Conservation (phyloP, 2,329 filamentous ascomycete species). For the Mycosphaerella sp. region DNA sequence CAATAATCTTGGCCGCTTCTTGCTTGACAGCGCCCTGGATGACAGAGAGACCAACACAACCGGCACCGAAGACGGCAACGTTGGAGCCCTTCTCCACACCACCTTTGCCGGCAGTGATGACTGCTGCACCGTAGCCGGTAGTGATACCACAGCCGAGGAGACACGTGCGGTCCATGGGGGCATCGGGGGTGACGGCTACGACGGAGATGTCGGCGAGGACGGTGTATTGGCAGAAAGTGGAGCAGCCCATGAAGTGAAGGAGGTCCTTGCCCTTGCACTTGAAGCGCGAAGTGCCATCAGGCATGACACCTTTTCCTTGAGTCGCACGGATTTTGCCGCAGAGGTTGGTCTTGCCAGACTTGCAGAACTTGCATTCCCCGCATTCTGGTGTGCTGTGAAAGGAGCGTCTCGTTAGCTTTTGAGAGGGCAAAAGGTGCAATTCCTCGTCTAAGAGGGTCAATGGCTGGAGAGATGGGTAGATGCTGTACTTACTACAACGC, state of each 20-base stretch:
- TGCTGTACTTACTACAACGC: constrained; percentile 67
- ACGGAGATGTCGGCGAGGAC: constrained; percentile 98
- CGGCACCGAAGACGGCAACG: constrained; percentile 88
- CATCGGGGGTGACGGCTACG: constrained; percentile 82
- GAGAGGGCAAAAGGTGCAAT: too few relatives aligned
- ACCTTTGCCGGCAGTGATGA: constrained; percentile 69
- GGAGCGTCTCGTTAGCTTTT: constrained; percentile 5
- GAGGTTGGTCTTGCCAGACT: constrained; percentile 97
- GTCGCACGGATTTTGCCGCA: constrained; percentile 98
- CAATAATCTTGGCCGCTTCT: constrained; percentile 71
- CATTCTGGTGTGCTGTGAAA: constrained; percentile 83
- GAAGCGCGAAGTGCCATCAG: constrained; percentile 92
- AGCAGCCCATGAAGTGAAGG: constrained; percentile 98
- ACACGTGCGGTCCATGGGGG: constrained; percentile 93
- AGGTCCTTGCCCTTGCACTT: constrained; percentile 90
- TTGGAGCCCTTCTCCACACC: constrained; percentile 78
- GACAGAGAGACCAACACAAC: constrained; percentile 90
- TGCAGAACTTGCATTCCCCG: constrained; percentile 98
- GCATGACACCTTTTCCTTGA: constrained; percentile 94
- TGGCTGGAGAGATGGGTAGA: background rate
- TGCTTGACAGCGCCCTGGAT: constrained; percentile 89
- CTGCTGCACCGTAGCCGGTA: constrained; percentile 92
- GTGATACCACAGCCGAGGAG: constrained; percentile 97
- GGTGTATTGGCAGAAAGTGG: constrained; percentile 98
- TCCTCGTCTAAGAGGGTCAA: too few relatives aligned